Evolutionary conservation across 345 rosid genomes (phyloP), one percentile per base, ranked within the genome.

Genomic region (Tarenaya hassleriana): DNA sequence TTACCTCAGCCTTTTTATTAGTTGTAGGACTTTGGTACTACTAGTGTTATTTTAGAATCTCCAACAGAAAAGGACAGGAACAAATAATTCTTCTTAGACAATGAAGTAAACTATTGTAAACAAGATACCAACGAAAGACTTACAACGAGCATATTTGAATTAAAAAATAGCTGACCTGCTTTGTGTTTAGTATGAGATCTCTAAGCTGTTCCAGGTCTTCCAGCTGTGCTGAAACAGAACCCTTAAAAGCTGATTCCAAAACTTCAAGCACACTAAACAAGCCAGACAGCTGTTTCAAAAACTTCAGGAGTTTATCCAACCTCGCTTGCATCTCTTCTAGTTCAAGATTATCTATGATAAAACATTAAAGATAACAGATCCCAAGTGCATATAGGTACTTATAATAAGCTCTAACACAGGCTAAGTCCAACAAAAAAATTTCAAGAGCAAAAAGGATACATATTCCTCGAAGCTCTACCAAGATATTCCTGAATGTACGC

Each of bases 201-300:
- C 72, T 84, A 69, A 94, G 94, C 40, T 68, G 65, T 71, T 80
- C 82, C 77, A 94, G 75, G 61, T 85, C 97, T 49, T 83, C 79
- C 56, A 81, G 70, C 65, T 77, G 85, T 42, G 87, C 70, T 16
- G 86, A 81, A 67, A 82, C 69, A 64, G 79, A 77, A 38, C 71
- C 89, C 85, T 77, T 81, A 63, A 88, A 85, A 38, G 91, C 83
- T 13, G 83, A 78, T 39, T 81, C 94, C 73, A 94, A 64, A 70
- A 80, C 88, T 73, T 85, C 97, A 58, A 94, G 78, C 60, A 86
- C 95, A 63, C 60, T 55, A 58, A 71, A 88, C 62, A 94, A 58
- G 60, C 85, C 81, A 48, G 75, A 75, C 62, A 94, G 74, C 65
- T 68, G 76, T 34, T 49, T 61, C 1, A 73, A 82, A 73, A 64